Base-by-base conservation (phyloP, 176 grass and related monocot genomes). In the Panicum miliaceum region DNA sequence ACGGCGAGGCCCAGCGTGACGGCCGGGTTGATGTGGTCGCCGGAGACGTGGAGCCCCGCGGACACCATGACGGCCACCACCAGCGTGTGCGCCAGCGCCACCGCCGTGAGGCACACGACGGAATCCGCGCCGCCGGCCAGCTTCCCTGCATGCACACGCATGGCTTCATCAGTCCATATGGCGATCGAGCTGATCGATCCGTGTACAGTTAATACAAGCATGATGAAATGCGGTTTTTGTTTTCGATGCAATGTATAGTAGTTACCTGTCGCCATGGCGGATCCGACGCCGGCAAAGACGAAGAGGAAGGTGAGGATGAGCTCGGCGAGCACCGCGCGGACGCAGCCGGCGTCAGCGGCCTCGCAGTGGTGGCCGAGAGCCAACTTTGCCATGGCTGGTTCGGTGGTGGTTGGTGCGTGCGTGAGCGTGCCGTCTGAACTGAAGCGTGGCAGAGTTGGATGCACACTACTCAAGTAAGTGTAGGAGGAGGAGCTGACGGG, bases 251-350 rank as follows among this genome's bases (percentile, higher is more conserved):
- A n/a, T n/a, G n/a, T n/a, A n/a, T n/a, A n/a, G n/a, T n/a, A n/a
- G n/a, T n/a, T n/a, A n/a, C 94, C 90, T 1, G 90, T 84, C 7
- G 93, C 82, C 91, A 98, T 95, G 73, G 91, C 85, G 25, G 96
- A 53, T n/a, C 87, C 91, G 36, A 95, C 96, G 23, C 96, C 93
- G 37, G 90, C 88, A 78, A 98, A 95, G 87, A 93, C 91, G 82
- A 98, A 95, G 79, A 98, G 96, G 85, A 98, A 98, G 69, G 93
- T 98, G 67, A 98, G 91, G 54, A 98, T 68, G 67, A 90, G 20
- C 89, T 98, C 96, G 43, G 91, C 91, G 65, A 92, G 76, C 13
- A 98, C 83, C 16, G 89, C 91, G 23, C 91, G 89, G 46, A 90
- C 73, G 84, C 91, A 95, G 76, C 84, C 89, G 22, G 91, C 82